Evolutionary conservation across 179 eudicot genomes (phyloP), one percentile per base, ranked within the genome.

Genomic region (Pouteria campechiana): DNA sequence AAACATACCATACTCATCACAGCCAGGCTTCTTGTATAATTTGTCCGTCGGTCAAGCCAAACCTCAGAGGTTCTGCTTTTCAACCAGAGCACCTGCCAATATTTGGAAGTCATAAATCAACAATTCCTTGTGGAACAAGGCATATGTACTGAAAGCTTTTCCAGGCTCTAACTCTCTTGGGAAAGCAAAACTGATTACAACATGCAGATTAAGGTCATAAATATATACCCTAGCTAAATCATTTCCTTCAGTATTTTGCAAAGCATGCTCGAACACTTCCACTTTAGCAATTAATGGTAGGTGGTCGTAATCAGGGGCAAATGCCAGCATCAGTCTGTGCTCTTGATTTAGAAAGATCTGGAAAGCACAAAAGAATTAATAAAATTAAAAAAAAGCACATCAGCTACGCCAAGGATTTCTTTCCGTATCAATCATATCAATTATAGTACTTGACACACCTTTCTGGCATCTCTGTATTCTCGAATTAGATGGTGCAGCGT

Each of bases 11-110:
- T 89, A 76, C 95, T 85, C 97, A 85, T 89, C 49, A 92, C 99
- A 13, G 99, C 99, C 65, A 92, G 75, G 70, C 99, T 92, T 70
- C 99, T 80, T 4, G 99, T 87, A 60, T 87, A 92, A 69, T 87
- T 87, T 47, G 99, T 87, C 63, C 99, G 75, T 57, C 99, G 70
- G 73, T 79, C 72, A 22, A 92, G 67, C 99, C 99, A 92, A 38
- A 87, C 79, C 65, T 92, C 99, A 31, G 99, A 92, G 43, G 96
- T 87, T 44, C 96, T 96, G 54, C 99, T 86, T 69, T 92, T 92
- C 56, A 87, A 68, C 99, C 99, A 92, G 20, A 92, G 90, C 21
- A 92, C 93, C 99, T 92, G 54, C 12, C 24, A 43, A 48, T 3
- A 44, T 42, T 13, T 31, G 41, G 27, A n/a, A n/a, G n/a, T n/a